A percentile compares a stretch with the other conserved stretches of the same genome.
Conservation (phyloP, 192 early-diverging fungal species). For the Thamnidium elegans region DNA sequence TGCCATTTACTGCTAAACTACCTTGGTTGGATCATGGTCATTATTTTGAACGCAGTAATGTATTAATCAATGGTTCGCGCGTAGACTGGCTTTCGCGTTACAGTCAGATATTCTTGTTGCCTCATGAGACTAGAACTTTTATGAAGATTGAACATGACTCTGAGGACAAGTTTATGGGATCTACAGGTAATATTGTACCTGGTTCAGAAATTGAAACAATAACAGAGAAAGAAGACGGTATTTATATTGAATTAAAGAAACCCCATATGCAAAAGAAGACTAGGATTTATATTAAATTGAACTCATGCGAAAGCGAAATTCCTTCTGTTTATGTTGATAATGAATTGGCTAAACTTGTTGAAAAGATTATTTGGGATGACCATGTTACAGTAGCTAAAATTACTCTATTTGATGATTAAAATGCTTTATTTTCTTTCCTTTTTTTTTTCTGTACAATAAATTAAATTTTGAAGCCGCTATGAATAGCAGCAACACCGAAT, state of each 20-base stretch:
- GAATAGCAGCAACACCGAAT: constrained; percentile 96
- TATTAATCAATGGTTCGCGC: constrained; percentile 3
- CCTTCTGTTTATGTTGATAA: constrained; percentile 6
- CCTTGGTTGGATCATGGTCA: not conserved
- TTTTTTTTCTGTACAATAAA: not conserved
- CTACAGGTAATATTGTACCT: constrained; percentile 28
- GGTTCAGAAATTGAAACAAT: constrained; percentile 27
- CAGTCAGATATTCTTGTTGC: not conserved
- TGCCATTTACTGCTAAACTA: constrained; percentile 8
- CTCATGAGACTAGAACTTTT: constrained; percentile 27
- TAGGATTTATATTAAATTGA: not conserved
- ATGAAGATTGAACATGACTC: constrained; percentile 2
- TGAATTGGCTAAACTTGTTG: not conserved
- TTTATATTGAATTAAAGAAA: not conserved
- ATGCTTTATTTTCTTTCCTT: not conserved
- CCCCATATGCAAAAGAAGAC: not conserved
- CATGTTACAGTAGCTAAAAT: constrained; percentile 12
- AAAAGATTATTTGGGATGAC: constrained; percentile 2
- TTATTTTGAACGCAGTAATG: constrained; percentile 29
- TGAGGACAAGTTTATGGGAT: constrained; percentile 21
- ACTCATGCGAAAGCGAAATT: not conserved
- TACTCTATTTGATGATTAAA: not conserved
- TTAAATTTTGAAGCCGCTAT: constrained; percentile 91
- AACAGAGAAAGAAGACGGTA: not conserved
- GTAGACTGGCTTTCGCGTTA: constrained; percentile 12